Percentiles rank a stretch among this genome's conserved stretches.
phyloP scores from a whole-genome alignment of 2,329 filamentous ascomycete genomes.

The Talaromyces marneffei region DNA sequence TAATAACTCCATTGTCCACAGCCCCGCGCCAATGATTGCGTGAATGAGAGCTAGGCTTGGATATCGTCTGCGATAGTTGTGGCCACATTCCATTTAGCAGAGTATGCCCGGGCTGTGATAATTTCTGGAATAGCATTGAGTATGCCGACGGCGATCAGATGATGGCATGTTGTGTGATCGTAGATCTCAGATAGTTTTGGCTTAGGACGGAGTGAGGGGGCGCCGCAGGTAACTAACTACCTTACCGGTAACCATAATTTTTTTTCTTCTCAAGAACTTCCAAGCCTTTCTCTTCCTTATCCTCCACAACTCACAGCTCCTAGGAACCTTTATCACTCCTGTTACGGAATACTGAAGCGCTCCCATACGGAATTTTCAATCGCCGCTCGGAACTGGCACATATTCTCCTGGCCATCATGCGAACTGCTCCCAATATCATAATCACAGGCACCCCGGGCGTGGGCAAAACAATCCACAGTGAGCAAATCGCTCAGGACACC shows the following conservation, averaged over 20 bases:
- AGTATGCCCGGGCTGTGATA: too few relatives aligned
- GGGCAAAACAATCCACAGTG: slow-evolving; percentile 90
- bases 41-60: too few relatives aligned
- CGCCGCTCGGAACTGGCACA: not conserved
- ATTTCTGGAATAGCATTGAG: too few relatives aligned
- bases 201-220: not conserved
- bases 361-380: not conserved
- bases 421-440: slow-evolving; percentile 71
- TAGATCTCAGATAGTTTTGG: too few relatives aligned
- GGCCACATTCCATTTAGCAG: too few relatives aligned
- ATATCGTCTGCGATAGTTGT: too few relatives aligned
- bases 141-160: too few relatives aligned
- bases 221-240: not conserved
- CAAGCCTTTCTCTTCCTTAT: not conserved
- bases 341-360: not conserved
- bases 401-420: slow-evolving; percentile 23
- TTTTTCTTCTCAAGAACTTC: not conserved
- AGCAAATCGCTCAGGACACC: slow-evolving; percentile 68
- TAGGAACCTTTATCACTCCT: not conserved
- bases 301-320: not conserved
- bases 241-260: not conserved
- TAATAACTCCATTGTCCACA: too few relatives aligned
- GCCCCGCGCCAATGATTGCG: too few relatives aligned
- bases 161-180: too few relatives aligned
- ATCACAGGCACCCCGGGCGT: slow-evolving; percentile 93